A percentile compares a stretch with the other conserved stretches of the same genome.
These are phyloP conservation scores for Trypanosomatidae sp. DNA, from an alignment of 208 protist genomes.

Conservation along the genomic window DNA sequence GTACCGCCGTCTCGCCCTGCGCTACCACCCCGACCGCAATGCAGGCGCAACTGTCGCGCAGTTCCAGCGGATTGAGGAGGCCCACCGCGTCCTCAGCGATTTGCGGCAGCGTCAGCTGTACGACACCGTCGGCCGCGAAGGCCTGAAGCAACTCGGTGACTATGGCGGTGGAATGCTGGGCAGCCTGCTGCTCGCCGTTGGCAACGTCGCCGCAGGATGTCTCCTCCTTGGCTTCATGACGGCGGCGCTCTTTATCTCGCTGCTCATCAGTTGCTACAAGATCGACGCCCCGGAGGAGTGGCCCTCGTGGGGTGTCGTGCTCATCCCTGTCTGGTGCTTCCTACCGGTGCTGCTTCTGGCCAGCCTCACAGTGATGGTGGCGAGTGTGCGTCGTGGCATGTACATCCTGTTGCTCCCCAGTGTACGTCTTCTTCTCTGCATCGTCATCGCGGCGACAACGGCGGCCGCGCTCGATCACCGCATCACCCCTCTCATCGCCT, in stretches of 20 bases:
- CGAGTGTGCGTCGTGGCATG: conserved; percentile 6
- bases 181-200: conserved; percentile 22
- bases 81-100: conserved; percentile 97
- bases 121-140: conserved; percentile 95
- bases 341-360: conserved; percentile 28
- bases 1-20: conserved; percentile 85
- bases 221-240: conserved; percentile 16
- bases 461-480: conserved; percentile 41
- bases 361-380: conserved; percentile 17
- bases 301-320: conserved; percentile 31
- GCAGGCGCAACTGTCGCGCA: conserved; percentile 61
- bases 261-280: conserved; percentile 30
- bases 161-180: conserved; percentile 27
- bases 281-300: conserved; percentile 12
- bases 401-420: conserved; percentile 24
- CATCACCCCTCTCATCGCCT: conserved; percentile 24
- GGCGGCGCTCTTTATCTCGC: conserved; percentile 10
- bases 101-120: conserved; percentile 95
- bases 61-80: conserved; percentile 93
- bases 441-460: conserved; percentile 34
- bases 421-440: conserved; percentile 12
- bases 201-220: conserved; percentile 19
- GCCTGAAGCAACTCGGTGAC: conserved; percentile 81
- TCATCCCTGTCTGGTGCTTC: conserved; percentile 43
- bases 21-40: conserved; percentile 91